Base-by-base conservation (phyloP, 1,284 basidiomycete species). In the Wolfiporia cocos region DNA sequence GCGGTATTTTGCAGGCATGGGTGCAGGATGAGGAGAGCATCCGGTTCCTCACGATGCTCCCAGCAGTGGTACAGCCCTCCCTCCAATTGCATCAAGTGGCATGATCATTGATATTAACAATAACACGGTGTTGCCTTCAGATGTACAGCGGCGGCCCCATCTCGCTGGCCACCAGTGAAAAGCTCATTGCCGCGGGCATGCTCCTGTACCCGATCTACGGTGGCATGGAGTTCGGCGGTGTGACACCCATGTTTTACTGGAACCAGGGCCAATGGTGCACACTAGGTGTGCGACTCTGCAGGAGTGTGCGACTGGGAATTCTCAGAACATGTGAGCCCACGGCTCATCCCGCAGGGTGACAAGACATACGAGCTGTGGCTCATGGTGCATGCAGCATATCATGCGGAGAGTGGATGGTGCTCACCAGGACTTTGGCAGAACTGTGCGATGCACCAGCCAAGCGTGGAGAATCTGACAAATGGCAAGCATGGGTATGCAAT, bases 371-470 rank as follows among this genome's bases (percentile, higher is more conserved):
- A 67, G 34, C 41, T 56, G 4, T 54, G 59, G 20, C 23, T 65
- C 2, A 42, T 65, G 55, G 63, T 67, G 42, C 9, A 55, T 12
- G 34, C n/a, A n/a, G n/a, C n/a, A n/a, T n/a, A n/a, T n/a, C n/a
- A n/a, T n/a, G n/a, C n/a, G n/a, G n/a, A n/a, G n/a, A n/a, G n/a
- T n/a, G n/a, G n/a, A n/a, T n/a, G n/a, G n/a, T n/a, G n/a, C n/a
- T n/a, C n/a, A n/a, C n/a, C n/a, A n/a, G n/a, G 11, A 9, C 3
- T 3, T 26, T 14, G 37, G 22, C 34, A 61, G 55, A 49, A 48
- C 1, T 48, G 43, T 3, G 43, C 49, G 11, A 47, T 37, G 7
- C 43, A 54, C 14, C 43, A 45, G 14, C 41, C 46, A 14, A 40
- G 49, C 0, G 33, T 62, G 2, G 56, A 61, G 32, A 63, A 66